phyloP scores from a whole-genome alignment of 2,329 filamentous ascomycete species.

The Westerdykella sp. region DNA sequence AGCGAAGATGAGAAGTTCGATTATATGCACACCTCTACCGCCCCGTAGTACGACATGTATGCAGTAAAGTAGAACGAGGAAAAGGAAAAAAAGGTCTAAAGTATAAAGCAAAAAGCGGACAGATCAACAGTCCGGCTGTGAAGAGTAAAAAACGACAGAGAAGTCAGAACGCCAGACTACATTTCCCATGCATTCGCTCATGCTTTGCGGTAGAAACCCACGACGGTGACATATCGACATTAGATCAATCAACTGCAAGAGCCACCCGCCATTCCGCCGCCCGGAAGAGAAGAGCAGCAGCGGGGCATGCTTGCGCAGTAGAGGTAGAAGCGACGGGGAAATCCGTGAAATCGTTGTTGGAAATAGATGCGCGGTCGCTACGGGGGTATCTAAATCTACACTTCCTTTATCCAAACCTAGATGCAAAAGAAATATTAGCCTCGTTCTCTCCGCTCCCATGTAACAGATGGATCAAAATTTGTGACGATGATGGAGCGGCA shows the following conservation, averaged over 20 bases:
- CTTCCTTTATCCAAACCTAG: slow-evolving; percentile 43
- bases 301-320: slow-evolving; percentile 1
- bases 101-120: slow-evolving; percentile 6
- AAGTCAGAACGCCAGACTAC: too few species aligned
- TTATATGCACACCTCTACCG: too few species aligned
- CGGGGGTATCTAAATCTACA: slow-evolving; percentile 39
- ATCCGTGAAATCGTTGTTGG: slow-evolving; percentile 1
- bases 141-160: slow-evolving; percentile 14
- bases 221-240: slow-evolving; percentile 16
- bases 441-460: not conserved
- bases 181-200: too few species aligned
- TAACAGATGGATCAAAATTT: not conserved
- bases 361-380: slow-evolving; percentile 11
- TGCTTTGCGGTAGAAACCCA: not conserved
- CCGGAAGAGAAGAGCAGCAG: not conserved
- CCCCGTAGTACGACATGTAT: too few species aligned
- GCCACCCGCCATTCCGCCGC: too few species aligned
- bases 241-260: slow-evolving; percentile 11
- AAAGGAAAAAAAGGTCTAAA: too few species aligned
- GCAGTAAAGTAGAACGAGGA: too few species aligned
- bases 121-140: slow-evolving; percentile 37
- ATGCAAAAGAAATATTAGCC: slow-evolving; percentile 10
- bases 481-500: not conserved
- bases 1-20: too few species aligned
- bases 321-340: slow-evolving; percentile 2